Evolutionary conservation across 345 rosid species (phyloP).

Genomic region (Corchorus olitorius): DNA sequence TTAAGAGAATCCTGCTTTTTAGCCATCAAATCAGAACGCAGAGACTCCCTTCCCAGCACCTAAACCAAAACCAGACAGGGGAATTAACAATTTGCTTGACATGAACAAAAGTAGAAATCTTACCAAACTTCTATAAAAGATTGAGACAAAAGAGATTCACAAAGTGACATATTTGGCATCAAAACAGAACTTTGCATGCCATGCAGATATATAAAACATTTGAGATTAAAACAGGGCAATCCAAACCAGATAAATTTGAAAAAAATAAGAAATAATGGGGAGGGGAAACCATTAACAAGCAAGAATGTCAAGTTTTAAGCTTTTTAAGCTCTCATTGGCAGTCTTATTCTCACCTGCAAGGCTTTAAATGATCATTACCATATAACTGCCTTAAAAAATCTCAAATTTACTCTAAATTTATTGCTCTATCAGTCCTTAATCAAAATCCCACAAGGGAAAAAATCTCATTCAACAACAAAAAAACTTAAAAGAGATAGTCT

Average conservation of each 20-base stretch:
- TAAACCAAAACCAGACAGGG: conserved; percentile 25
- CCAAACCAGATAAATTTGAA: background rate
- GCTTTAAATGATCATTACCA: background rate
- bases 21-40: conserved; percentile 33
- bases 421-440: background rate
- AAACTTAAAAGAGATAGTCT: background rate
- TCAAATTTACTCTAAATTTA: background rate
- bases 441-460: background rate
- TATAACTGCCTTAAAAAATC: background rate
- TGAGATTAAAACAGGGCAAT: conserved; percentile 1
- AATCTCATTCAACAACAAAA: background rate
- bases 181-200: conserved; percentile 15
- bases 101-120: background rate
- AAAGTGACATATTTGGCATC: conserved; percentile 1
- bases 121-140: background rate
- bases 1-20: conserved; percentile 41
- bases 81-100: background rate
- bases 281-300: background rate
- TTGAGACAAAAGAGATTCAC: background rate
- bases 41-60: conserved; percentile 61
- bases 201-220: background rate
- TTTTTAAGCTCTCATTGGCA: background rate
- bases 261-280: background rate
- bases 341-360: background rate
- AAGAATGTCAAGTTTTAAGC: background rate